A percentile compares a stretch with the other conserved stretches of the same genome.
Conservation (phyloP, 345 rosid species). For the Cardamine chenopodiifolia region DNA sequence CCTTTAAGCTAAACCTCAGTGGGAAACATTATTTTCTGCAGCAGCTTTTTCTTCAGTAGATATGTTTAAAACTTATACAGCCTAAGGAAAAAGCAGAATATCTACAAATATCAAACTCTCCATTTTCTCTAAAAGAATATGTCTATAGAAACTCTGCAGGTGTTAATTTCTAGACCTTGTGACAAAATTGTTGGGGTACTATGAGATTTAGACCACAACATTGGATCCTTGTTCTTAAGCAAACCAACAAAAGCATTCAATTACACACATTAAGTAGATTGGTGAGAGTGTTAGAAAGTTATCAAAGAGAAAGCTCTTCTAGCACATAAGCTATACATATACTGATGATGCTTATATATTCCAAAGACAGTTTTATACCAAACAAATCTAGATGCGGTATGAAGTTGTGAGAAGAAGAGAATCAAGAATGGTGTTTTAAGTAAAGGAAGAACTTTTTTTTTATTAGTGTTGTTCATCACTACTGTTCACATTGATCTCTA, state of each 20-base stretch:
- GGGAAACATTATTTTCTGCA: slow-evolving; percentile 41
- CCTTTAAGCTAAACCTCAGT: slow-evolving; percentile 34
- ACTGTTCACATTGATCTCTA: slow-evolving; percentile 70
- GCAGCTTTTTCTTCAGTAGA: slow-evolving; percentile 36
- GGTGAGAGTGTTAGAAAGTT: not conserved
- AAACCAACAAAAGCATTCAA: slow-evolving; percentile 16
- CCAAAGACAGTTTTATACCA: slow-evolving; percentile 5
- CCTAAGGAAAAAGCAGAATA: slow-evolving; percentile 11
- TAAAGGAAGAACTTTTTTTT: slow-evolving; percentile 23
- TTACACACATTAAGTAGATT: slow-evolving; percentile 9
- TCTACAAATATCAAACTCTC: slow-evolving; percentile 1
- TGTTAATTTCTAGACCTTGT: not conserved
- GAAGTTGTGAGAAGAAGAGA: slow-evolving; percentile 18
- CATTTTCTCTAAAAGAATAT: not conserved
- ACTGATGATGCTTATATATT: not conserved
- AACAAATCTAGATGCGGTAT: slow-evolving; percentile 19
- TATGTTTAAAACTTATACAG: slow-evolving; percentile 8
- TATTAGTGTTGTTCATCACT: slow-evolving; percentile 43
- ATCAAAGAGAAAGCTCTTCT: not conserved
- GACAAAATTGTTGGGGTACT: not conserved
- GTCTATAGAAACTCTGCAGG: not conserved
- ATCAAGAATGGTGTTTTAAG: slow-evolving; percentile 30
- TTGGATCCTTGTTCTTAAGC: slow-evolving; percentile 14
- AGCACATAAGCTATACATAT: slow-evolving; percentile 26
- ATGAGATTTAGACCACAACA: slow-evolving; percentile 18